Evolutionary conservation across 331 rosid genomes (phyloP).

Genomic region (Prunus yedoensis): DNA sequence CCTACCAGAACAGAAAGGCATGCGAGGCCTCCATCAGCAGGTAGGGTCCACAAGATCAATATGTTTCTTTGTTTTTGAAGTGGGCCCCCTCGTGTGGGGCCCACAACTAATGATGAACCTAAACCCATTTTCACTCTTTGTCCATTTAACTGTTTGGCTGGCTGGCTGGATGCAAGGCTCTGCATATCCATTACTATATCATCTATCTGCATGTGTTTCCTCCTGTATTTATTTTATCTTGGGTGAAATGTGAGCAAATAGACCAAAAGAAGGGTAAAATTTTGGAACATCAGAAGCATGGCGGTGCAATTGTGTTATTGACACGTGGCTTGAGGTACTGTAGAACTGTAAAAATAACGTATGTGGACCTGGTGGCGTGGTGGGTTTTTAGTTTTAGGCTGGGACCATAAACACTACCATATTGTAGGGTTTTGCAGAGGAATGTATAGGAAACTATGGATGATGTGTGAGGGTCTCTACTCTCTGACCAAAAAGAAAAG

Average conservation of each 20-base stretch:
- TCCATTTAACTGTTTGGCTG: background rate
- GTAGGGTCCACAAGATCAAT: conserved; percentile 43
- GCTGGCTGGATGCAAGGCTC: background rate
- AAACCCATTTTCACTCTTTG: background rate
- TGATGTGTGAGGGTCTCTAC: no score
- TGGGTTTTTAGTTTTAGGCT: background rate
- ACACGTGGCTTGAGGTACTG: background rate
- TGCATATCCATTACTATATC: background rate
- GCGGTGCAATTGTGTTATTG: background rate
- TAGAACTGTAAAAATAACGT: background rate
- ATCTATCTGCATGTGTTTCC: no score
- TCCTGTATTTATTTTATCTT: background rate
- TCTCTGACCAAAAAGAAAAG: no score
- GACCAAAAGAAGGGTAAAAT: background rate
- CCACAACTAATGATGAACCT: background rate
- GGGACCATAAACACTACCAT: background rate
- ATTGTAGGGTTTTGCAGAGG: conserved; percentile 13
- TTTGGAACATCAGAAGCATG: background rate
- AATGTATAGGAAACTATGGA: no score
- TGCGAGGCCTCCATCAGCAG: conserved; percentile 22
- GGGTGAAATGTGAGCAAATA: background rate
- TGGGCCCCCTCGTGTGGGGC: conserved; percentile 25
- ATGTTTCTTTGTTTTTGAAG: background rate
- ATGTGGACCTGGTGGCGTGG: background rate
- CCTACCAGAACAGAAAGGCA: conserved; percentile 34